Evolutionary conservation across 306 rosid genomes (phyloP).

Genomic region (Vicia faba): DNA sequence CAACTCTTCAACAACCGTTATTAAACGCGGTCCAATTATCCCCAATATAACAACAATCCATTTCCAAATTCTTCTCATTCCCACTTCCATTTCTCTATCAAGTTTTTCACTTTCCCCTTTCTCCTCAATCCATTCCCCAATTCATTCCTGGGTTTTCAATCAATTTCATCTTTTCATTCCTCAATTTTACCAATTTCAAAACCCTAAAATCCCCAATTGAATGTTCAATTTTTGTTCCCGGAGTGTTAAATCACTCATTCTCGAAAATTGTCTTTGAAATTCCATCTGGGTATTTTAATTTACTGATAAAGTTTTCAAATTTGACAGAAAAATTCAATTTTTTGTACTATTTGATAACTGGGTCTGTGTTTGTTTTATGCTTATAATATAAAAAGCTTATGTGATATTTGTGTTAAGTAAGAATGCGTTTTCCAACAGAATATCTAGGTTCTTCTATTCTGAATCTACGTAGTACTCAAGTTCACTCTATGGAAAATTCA

Average conservation of each 20-base stretch:
- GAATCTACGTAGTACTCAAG: slow-evolving; percentile 49
- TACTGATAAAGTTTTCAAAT: slow-evolving; percentile 2
- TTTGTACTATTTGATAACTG: no score
- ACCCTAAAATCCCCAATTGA: no score
- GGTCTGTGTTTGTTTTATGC: background rate
- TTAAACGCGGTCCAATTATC: background rate
- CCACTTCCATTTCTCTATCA: background rate
- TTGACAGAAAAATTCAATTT: background rate
- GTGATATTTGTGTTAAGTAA: slow-evolving; percentile 14
- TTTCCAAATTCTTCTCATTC: background rate
- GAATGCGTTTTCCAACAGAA: slow-evolving; percentile 72
- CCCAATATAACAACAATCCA: background rate
- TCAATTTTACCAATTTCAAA: no score
- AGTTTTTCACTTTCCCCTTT: background rate
- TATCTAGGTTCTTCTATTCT: slow-evolving; percentile 61
- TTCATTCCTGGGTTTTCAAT: no score
- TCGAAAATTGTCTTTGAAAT: background rate
- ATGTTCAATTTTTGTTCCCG: no score
- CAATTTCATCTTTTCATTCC: background rate
- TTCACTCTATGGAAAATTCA: slow-evolving; percentile 60
- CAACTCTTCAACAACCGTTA: background rate
- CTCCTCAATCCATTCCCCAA: background rate
- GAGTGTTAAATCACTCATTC: background rate
- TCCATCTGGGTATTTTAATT: background rate
- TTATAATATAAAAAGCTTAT: no score